Evolutionary conservation across 148 eudicot genomes (phyloP), one percentile per base, ranked within the genome.

Genomic region (Camellia japonica): DNA sequence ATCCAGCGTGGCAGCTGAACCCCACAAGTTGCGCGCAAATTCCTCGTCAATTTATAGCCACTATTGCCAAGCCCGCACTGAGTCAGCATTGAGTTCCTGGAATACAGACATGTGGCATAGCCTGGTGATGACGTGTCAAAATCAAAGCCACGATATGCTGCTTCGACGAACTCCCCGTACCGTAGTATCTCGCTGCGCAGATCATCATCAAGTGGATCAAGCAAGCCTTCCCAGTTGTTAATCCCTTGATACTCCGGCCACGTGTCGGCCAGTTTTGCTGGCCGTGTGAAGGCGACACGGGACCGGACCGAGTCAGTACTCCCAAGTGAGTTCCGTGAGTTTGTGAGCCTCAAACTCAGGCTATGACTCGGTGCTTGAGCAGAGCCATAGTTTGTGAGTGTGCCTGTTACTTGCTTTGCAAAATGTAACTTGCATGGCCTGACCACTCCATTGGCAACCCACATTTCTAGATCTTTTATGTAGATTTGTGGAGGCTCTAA

Each of bases 81-180:
- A 6, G 68, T 64, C 68, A 75, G 38, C 68, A 75, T 60, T 14
- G 78, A 75, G 78, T 44, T 60, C 41, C 55, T 43, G 0, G 78
- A 46, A 18, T 8, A 61, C 41, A 64, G 78, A 46, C 78, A 75
- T 2, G 42, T n/a, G 55, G 42, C 78, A 18, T 60, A 75, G 10
- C 10, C 55, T 0, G 78, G 5, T 2, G 78, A 75, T 15, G 78
- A 44, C 41, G 54, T 12, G 67, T 75, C 68, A 51, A 75, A 75
- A 19, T 75, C 68, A 56, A 75, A 75, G 8, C 41, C 18, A 16
- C 12, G 78, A 12, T 75, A 75, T 7, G 78, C 30, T 2, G 78
- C 78, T 49, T 75, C 68, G 11, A 75, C 78, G 41, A 75, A 44
- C 56, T 75, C 78, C 43, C 79, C 79, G 79, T 63, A 76, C 3